These are phyloP conservation scores for Trypanosoma grayi DNA, from an alignment of 208 protist genomes.

Conservation along the genomic window DNA sequence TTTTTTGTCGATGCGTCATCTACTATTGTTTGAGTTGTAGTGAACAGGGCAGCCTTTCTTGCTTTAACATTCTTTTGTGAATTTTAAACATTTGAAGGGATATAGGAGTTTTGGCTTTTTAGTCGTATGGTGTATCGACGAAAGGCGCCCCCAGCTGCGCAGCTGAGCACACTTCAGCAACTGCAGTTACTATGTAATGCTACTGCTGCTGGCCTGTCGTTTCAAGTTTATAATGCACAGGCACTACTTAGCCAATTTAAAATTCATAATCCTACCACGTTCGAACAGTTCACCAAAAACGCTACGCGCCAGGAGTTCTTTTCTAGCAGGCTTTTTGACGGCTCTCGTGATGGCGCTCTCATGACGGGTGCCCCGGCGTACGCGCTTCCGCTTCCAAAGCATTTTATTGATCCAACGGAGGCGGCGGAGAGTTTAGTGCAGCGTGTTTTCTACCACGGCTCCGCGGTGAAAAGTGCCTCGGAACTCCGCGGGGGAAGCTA, in stretches of 20 bases:
- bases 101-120: background rate
- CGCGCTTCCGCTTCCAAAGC: slow-evolving; percentile 59
- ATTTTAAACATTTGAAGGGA: too few species aligned
- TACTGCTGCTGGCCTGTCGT: slow-evolving; percentile 38
- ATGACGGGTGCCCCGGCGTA: slow-evolving; percentile 29
- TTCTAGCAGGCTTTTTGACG: slow-evolving; percentile 38
- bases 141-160: slow-evolving; percentile 42
- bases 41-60: background rate
- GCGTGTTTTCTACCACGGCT: slow-evolving; percentile 70
- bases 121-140: slow-evolving; percentile 59
- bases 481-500: slow-evolving; percentile 24
- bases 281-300: slow-evolving; percentile 58
- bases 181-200: slow-evolving; percentile 66
- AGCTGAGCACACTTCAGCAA: slow-evolving; percentile 50
- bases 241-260: slow-evolving; percentile 59
- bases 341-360: background rate
- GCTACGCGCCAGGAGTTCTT: slow-evolving; percentile 58
- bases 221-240: slow-evolving; percentile 82
- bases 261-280: slow-evolving; percentile 36
- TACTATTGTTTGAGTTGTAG: background rate
- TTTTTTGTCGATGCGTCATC: too few species aligned
- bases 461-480: slow-evolving; percentile 22
- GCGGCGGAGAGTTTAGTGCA: slow-evolving; percentile 41
- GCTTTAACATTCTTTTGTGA: too few species aligned
- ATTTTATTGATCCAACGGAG: slow-evolving; percentile 69